Evolutionary conservation across 371 early-diverging fungal species (phyloP).

Genomic region (Cokeromyces recurvatus): DNA sequence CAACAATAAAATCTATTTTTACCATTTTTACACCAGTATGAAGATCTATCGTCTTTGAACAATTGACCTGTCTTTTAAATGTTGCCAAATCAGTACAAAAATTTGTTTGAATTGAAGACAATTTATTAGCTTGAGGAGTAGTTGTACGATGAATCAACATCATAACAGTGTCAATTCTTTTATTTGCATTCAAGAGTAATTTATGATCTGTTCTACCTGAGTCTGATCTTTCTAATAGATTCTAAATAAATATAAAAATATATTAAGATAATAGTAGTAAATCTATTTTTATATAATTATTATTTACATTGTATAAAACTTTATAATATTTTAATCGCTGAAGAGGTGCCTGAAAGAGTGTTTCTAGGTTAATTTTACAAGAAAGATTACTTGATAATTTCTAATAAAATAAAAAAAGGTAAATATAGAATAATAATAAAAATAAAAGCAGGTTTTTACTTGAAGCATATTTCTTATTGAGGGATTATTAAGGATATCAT

Average conservation of each 20-base stretch:
- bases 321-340: conserved; percentile 48
- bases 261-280: too few species aligned
- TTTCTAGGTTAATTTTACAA: conserved; percentile 33
- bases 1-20: neutral
- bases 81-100: conserved; percentile 7
- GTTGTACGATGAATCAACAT: conserved; percentile 15
- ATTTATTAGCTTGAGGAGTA: neutral
- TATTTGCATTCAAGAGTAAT: conserved; percentile 29
- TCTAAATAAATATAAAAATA: conserved; percentile 22
- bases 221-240: conserved; percentile 36
- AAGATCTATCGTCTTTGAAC: conserved; percentile 25
- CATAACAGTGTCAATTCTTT: conserved; percentile 34
- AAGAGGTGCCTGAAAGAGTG: conserved; percentile 41
- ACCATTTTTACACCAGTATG: conserved; percentile 24
- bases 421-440: neutral
- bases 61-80: conserved; percentile 22
- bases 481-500: conserved; percentile 30
- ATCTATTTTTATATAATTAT: too few species aligned
- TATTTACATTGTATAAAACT: conserved; percentile 40
- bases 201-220: conserved; percentile 36
- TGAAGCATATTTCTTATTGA: conserved; percentile 22
- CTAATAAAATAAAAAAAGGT: conserved; percentile 4
- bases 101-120: conserved; percentile 12
- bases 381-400: conserved; percentile 22
- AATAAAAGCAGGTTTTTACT: conserved; percentile 5